phyloP scores from a whole-genome alignment of 163 green algal genomes.

The Trebouxia gelatinosa region DNA sequence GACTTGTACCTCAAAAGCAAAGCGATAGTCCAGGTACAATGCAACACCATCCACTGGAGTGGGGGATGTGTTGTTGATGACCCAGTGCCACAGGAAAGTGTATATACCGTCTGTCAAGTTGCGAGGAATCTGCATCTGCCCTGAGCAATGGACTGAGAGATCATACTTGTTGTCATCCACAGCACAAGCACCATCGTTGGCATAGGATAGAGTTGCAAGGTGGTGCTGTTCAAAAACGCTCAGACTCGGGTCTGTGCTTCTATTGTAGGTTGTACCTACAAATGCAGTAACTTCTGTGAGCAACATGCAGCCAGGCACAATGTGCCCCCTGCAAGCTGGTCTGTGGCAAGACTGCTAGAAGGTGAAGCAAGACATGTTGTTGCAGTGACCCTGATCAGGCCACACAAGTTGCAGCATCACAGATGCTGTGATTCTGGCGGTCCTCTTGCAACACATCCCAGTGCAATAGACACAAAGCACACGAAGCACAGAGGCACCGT shows the following conservation, averaged over 20 bases:
- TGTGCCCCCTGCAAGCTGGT: too few species aligned
- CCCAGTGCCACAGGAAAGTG: conserved; percentile 22
- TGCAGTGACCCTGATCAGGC: too few species aligned
- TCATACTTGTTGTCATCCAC: conserved; percentile 25
- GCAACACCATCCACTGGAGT: background rate
- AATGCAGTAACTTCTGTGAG: too few species aligned
- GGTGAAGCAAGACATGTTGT: too few species aligned
- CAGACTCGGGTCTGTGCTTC: conserved; percentile 18
- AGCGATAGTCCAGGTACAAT: conserved; percentile 17
- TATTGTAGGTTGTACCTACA: conserved; percentile 12
- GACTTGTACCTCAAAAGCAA: conserved; percentile 27
- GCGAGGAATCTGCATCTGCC: background rate
- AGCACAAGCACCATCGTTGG: background rate
- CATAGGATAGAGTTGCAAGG: background rate
- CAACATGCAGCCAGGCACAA: too few species aligned
- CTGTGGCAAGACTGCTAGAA: too few species aligned
- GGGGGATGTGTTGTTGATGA: conserved; percentile 18
- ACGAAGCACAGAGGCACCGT: too few species aligned
- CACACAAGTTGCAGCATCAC: too few species aligned
- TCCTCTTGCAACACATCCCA: too few species aligned
- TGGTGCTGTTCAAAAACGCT: conserved; percentile 3
- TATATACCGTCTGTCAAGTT: conserved; percentile 24
- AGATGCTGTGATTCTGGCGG: too few species aligned
- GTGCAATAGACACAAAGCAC: too few species aligned
- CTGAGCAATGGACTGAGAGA: conserved; percentile 13